Base-by-base conservation (phyloP, 257 asterid genomes). In the Cinchona pubescens region DNA sequence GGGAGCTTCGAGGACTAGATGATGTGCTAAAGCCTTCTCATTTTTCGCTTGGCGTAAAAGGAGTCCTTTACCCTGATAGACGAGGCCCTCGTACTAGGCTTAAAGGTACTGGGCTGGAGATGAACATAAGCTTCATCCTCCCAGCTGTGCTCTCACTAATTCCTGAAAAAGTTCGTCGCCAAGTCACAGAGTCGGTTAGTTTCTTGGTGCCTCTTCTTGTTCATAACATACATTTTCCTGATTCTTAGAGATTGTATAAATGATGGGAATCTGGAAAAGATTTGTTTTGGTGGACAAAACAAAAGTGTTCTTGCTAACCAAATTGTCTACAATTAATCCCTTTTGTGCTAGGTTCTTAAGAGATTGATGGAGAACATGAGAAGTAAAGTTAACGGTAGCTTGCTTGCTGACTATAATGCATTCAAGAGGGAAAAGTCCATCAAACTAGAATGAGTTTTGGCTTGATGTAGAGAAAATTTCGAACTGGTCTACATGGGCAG, bases 1-100 rank as follows among this genome's bases (percentile, higher is more conserved):
- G 99, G 97, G 93, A 95, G 88, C 96, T 95, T 49, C 90, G 83
- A 76, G 99, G 99, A 38, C 79, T 95, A 65, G 98, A 95, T 61
- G 96, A 90, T 25, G 76, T 90, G 82, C 83, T 95, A 37, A 86
- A 89, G 82, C 97, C 97, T 73, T 91, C 98, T 71, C 85, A 92
- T 34, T 91, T 95, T 72, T 74, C 88, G 60, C 96, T 95, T 38
- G 84, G 80, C 27, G 96, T 95, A 27, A 90, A 87, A 63, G 99
- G 98, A 53, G 83, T 90, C 62, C 88, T 95, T 29, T 95, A 92
- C 79, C 91, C 97, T 3, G 89, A 90, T 58, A 87, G 96, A 55
- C 84, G 78, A 2, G 98, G 97, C 48, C 56, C 86, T 37, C 67
- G 91, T 60, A 87, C 85, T 74, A 82, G 88, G 84, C 90, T 95